Evolutionary conservation across 306 rosid species (phyloP).

Genomic region (Ochetophila trinervis): DNA sequence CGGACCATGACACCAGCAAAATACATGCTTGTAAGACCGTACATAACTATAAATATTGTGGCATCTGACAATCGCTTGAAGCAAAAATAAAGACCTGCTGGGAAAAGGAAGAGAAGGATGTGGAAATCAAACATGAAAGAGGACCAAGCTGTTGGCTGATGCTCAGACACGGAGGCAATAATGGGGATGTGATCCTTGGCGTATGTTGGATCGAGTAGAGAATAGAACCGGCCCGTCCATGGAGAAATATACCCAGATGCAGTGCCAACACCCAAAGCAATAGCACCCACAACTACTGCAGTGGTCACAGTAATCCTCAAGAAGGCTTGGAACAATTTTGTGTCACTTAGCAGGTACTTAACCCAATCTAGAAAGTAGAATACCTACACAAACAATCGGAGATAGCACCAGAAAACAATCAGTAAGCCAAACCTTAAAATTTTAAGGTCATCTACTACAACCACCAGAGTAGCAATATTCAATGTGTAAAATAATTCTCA

Average conservation of each 20-base stretch:
- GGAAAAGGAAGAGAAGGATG: constrained; percentile 87
- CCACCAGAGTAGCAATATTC: background rate
- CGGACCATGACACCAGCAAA: constrained; percentile 99
- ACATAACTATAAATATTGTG: constrained; percentile 90
- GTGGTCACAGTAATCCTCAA: constrained; percentile 87
- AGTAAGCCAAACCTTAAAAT: background rate
- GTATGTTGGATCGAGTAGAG: constrained; percentile 95
- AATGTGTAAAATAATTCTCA: background rate
- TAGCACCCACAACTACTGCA: constrained; percentile 69
- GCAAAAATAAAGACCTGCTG: constrained; percentile 98
- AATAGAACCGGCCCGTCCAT: constrained; percentile 99
- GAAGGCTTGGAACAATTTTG: constrained; percentile 79
- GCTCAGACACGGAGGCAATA: constrained; percentile 98
- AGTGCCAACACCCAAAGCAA: constrained; percentile 90
- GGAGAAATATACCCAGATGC: constrained; percentile 98
- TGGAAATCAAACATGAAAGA: constrained; percentile 99
- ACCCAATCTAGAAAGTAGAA: constrained; percentile 95
- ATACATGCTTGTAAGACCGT: constrained; percentile 99
- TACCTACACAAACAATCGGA: constrained; percentile 48
- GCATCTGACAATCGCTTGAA: constrained; percentile 99
- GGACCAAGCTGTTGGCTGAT: constrained; percentile 99
- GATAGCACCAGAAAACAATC: constrained; percentile 18
- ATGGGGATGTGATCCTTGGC: constrained; percentile 98
- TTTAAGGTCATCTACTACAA: background rate
- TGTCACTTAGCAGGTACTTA: constrained; percentile 70